Conservation (phyloP, 2,329 filamentous ascomycete genomes). For the Sclerotiophoma versabilis region DNA sequence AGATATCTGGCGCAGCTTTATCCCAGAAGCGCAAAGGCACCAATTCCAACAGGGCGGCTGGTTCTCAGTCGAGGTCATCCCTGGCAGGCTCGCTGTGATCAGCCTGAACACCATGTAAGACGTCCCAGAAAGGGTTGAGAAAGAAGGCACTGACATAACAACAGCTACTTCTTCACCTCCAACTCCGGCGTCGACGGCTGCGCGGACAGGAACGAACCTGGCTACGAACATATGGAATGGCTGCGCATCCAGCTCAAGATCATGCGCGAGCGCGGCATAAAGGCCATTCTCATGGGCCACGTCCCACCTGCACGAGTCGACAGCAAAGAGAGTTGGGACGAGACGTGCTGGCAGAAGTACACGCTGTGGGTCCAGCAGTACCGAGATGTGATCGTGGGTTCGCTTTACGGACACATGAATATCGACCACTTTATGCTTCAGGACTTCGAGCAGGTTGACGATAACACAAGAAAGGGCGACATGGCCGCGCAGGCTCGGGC, state of each 20-base stretch:
- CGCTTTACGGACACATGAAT: conserved; percentile 95
- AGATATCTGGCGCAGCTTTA: conserved; percentile 83
- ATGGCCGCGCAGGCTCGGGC: conserved; percentile 44
- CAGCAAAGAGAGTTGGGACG: conserved; percentile 89
- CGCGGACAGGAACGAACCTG: conserved; percentile 77
- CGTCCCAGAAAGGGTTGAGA: neutral
- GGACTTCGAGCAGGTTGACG: conserved; percentile 78
- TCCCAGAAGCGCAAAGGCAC: conserved; percentile 90
- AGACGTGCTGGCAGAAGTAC: conserved; percentile 98
- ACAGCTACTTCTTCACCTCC: conserved; percentile 83
- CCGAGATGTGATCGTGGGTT: conserved; percentile 83
- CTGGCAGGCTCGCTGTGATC: conserved; percentile 83
- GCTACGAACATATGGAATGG: conserved; percentile 97
- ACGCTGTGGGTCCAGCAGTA: conserved; percentile 89
- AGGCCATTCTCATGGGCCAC: conserved; percentile 92
- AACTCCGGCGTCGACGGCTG: conserved; percentile 96
- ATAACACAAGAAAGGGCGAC: conserved; percentile 57
- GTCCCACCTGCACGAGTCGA: conserved; percentile 88
- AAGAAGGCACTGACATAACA: neutral
- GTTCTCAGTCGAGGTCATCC: conserved; percentile 93
- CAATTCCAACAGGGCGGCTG: conserved; percentile 91
- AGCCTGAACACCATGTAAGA: conserved; percentile 84
- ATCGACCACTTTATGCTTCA: conserved; percentile 96
- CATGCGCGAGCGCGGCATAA: conserved; percentile 83
- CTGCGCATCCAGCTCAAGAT: conserved; percentile 85